A percentile compares a stretch with the other conserved stretches of the same genome.
phyloP scores from a whole-genome alignment of 768 basidiomycete genomes.

The Russula sp. region DNA sequence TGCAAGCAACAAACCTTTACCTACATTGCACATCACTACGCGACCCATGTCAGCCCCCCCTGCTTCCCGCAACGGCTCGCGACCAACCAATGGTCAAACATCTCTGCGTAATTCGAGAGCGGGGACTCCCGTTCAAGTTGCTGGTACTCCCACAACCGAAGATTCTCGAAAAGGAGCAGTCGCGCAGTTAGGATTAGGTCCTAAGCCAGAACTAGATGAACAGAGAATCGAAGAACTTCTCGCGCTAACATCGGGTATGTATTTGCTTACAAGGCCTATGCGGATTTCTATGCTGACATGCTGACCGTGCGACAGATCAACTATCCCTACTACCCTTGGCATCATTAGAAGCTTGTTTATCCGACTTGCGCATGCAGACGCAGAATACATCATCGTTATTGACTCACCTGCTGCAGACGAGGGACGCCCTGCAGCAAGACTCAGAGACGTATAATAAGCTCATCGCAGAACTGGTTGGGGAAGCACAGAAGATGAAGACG shows the following conservation, averaged over 20 bases:
- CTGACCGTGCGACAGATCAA: conserved; percentile 43
- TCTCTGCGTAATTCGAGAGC: conserved; percentile 44
- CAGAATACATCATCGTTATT: conserved; percentile 67
- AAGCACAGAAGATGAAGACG: conserved; percentile 78
- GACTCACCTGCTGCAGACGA: conserved; percentile 74
- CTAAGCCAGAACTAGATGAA: conserved; percentile 66
- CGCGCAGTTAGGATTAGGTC: conserved; percentile 52
- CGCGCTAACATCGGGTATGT: conserved; percentile 57
- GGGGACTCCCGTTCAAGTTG: conserved; percentile 33
- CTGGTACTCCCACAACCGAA: conserved; percentile 30
- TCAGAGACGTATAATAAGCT: conserved; percentile 85
- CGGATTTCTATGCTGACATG: background rate
- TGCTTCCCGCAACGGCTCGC: conserved; percentile 38
- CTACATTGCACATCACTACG: conserved; percentile 75
- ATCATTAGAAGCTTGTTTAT: conserved; percentile 57
- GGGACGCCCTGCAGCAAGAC: conserved; percentile 78
- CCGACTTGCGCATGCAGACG: conserved; percentile 64
- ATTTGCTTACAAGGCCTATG: background rate
- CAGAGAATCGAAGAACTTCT: conserved; percentile 60
- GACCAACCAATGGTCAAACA: conserved; percentile 28
- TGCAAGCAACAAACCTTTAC: conserved; percentile 56
- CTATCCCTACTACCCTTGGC: conserved; percentile 63
- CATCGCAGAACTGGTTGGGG: conserved; percentile 87
- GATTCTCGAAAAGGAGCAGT: conserved; percentile 34
- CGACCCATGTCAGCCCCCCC: conserved; percentile 79